Percentiles rank a stretch among this genome's conserved stretches.
Evolutionary conservation across 2,329 filamentous ascomycete species (phyloP).

Genomic region (Paecilomyces sp.): DNA sequence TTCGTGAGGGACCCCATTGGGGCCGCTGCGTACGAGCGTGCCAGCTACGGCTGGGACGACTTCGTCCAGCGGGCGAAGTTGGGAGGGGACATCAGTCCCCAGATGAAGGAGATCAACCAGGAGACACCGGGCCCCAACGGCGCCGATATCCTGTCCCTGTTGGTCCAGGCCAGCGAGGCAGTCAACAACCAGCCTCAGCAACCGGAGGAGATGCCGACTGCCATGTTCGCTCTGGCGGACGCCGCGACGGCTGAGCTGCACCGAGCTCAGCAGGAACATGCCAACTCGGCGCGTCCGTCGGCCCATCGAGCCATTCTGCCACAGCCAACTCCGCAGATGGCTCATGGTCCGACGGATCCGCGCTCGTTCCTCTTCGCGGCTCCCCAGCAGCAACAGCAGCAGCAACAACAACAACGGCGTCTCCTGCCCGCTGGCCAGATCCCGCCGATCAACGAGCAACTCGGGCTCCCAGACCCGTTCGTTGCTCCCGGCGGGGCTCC

Average conservation of each 20-base stretch:
- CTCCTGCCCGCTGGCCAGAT: conserved; percentile 25
- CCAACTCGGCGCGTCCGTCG: conserved; percentile 22
- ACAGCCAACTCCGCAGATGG: conserved; percentile 15
- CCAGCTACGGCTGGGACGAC: conserved; percentile 31
- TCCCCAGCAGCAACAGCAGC: conserved; percentile 20
- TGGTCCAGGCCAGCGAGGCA: conserved; percentile 22
- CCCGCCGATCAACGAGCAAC: conserved; percentile 22
- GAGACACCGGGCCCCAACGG: conserved; percentile 17
- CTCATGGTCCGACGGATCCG: conserved; percentile 22
- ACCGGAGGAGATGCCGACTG: conserved; percentile 6
- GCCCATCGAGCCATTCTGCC: conserved; percentile 23
- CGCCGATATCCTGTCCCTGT: conserved; percentile 15
- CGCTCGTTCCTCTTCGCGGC: conserved; percentile 21
- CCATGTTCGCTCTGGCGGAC: conserved; percentile 29
- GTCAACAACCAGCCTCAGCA: conserved; percentile 10
- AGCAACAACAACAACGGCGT: conserved; percentile 28
- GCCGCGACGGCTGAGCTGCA: conserved; percentile 3
- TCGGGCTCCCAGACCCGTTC: conserved; percentile 32
- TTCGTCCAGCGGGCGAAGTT: conserved; percentile 32
- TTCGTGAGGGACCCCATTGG: conserved; percentile 26
- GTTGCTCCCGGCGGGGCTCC: conserved; percentile 21
- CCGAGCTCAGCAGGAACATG: not conserved
- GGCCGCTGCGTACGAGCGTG: conserved; percentile 27
- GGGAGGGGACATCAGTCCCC: conserved; percentile 29
- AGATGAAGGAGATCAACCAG: conserved; percentile 30